Percentiles rank a stretch among this genome's conserved stretches.
phyloP scores from a whole-genome alignment of 2,329 filamentous ascomycete species.

The Botrytis cinerea region DNA sequence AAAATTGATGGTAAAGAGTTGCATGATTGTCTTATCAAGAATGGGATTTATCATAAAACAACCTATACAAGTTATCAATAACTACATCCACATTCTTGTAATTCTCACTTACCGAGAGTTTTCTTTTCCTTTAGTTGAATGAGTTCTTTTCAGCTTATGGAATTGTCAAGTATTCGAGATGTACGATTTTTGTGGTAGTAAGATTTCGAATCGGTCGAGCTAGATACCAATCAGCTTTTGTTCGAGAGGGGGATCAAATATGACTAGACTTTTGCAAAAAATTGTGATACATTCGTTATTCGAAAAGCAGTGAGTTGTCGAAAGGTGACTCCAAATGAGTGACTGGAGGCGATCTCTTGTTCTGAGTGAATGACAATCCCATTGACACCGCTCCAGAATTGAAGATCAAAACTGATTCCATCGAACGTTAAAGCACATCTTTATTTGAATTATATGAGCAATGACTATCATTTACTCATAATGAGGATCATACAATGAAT shows the following conservation, averaged over 20 bases:
- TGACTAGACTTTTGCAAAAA: background rate
- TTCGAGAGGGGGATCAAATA: background rate
- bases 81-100: background rate
- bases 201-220: background rate
- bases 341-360: background rate
- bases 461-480: background rate
- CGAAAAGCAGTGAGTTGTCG: too few species aligned
- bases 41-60: too few species aligned
- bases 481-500: background rate
- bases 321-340: background rate
- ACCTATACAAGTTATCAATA: too few species aligned
- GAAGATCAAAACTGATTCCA: background rate
- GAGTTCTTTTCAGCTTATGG: background rate
- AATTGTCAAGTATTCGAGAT: background rate
- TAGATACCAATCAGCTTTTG: background rate
- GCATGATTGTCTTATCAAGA: background rate
- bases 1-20: background rate
- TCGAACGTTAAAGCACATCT: background rate
- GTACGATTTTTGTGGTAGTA: background rate
- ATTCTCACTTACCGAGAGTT: background rate
- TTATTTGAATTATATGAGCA: background rate
- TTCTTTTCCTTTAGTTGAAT: background rate
- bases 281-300: background rate
- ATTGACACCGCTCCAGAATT: background rate
- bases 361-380: background rate